Conservation (phyloP, 176 grass and related monocot genomes). For the maize (Zea mays) region Zm-B73-REFERENCE-NAM-5.0 NC_050098.1:8785001-8785500, state of each 20-base stretch:
- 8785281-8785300: conserved; percentile 73
- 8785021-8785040: conserved; percentile 94
- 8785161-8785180: conserved; percentile 92
- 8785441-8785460: conserved; percentile 64
- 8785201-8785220: conserved; percentile 98
- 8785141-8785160: conserved; percentile 79
- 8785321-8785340: conserved; percentile 73
- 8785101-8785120: conserved; percentile 87
- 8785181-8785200: conserved; percentile 93
- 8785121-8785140: conserved; percentile 74
- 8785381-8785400: conserved; percentile 84
- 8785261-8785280: conserved; percentile 80
- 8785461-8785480: conserved; percentile 44
- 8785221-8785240: conserved; percentile 93
- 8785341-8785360: conserved; percentile 66
- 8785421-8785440: conserved; percentile 72
- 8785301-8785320: conserved; percentile 60
- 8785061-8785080: conserved; percentile 78
- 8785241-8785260: conserved; percentile 72
- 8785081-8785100: conserved; percentile 46
- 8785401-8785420: conserved; percentile 66
- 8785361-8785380: conserved; percentile 79
- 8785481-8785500: conserved; percentile 33
- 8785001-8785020: conserved; percentile 81
- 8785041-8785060: conserved; percentile 96